Percentiles rank a stretch among this genome's conserved stretches.
phyloP scores from a whole-genome alignment of 164 flowering plant genomes.

The grape (Vitis vinifera) region ASM3070453v1 NC_081813.1:240001-240500 shows the following conservation, averaged over 20 bases:
- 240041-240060: constrained; percentile 21
- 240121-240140: constrained; percentile 46
- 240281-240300: not conserved
- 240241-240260: constrained; percentile 58
- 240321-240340: not conserved
- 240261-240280: not conserved
- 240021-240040: constrained; percentile 44
- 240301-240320: not conserved
- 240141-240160: constrained; percentile 42
- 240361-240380: constrained; percentile 38
- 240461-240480: not conserved
- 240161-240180: constrained; percentile 5
- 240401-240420: constrained; percentile 15
- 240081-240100: constrained; percentile 20
- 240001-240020: constrained; percentile 11
- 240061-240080: constrained; percentile 3
- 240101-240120: constrained; percentile 50
- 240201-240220: constrained; percentile 3
- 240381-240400: constrained; percentile 28
- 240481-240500: not conserved
- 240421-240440: constrained; percentile 23
- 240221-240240: constrained; percentile 30
- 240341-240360: constrained; percentile 19
- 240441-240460: constrained; percentile 16
- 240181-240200: constrained; percentile 1